Base-by-base conservation (phyloP, 2,329 filamentous ascomycete genomes). In the Aspergillus japonicus region DNA sequence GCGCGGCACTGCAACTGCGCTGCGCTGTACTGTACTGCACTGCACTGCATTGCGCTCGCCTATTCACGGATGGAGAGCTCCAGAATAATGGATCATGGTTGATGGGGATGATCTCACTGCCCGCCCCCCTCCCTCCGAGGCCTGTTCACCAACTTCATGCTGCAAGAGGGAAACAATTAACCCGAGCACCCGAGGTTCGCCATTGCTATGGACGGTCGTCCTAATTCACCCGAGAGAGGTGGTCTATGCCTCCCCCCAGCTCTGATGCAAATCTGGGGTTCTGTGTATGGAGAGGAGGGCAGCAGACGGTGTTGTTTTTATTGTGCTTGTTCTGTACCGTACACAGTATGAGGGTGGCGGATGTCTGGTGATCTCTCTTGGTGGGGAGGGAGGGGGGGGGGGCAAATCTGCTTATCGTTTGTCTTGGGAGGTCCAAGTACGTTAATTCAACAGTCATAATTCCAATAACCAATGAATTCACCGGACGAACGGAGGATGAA, bases 131-230 rank as follows among this genome's bases (percentile, higher is more conserved):
- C 7, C 11, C 31, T 33, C 31, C 31, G 10, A 11, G 14, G 33
- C 26, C 26, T 35, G 12, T 16, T 35, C 33, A 35, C 33, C 24
- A 47, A 23, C 53, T 19, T 55, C 31, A n/a, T 47, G 26, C 23
- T 23, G 11, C 19, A 12, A 21, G 33, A 23, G 19, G 23, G 26
- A 44, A 47, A 26, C 51, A 54, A 65, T 62, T 65, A 62, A 51
- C 61, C 64, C 64, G 64, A 66, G 56, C 47, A 60, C 61, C 64
- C 64, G 63, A 66, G 64, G 64, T 66, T 44, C 39, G 2, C 16
- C 5, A n/a, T 16, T 8, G 5, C 39, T 8, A 19, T 12, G 39
- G 39, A 44, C 5, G 6, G 16, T 44, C 14, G 39, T 44, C 39
- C 39, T 44, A 44, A 7, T 44, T 44, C 39, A n/a, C 39, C 39